These are phyloP conservation scores for Terana coerulea DNA, from an alignment of 768 basidiomycete species.

Conservation along the genomic window DNA sequence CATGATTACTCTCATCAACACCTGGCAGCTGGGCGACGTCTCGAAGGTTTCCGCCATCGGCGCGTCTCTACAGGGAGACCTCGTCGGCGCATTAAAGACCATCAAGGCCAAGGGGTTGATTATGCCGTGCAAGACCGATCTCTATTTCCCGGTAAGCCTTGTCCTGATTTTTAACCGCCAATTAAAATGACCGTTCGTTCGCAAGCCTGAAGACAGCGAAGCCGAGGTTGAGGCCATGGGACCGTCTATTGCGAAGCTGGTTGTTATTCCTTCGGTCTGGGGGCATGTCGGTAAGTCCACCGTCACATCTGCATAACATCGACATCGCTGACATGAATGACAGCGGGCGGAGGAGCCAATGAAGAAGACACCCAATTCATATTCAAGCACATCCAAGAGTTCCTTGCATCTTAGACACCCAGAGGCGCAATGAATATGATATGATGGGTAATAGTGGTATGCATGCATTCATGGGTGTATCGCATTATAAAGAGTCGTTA, in stretches of 20 bases:
- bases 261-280: conserved; percentile 54
- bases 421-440: too few relatives aligned
- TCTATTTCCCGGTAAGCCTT: conserved; percentile 48
- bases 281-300: too few relatives aligned
- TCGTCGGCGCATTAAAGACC: conserved; percentile 35
- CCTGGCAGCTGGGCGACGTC: conserved; percentile 51
- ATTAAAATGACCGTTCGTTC: neutral
- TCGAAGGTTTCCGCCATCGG: conserved; percentile 36
- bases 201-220: conserved; percentile 51
- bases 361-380: conserved; percentile 10
- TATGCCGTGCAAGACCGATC: conserved; percentile 57
- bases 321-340: too few relatives aligned
- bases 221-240: conserved; percentile 40
- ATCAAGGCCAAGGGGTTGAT: conserved; percentile 52
- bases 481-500: too few relatives aligned
- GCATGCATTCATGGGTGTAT: too few relatives aligned
- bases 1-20: conserved; percentile 41
- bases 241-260: conserved; percentile 38
- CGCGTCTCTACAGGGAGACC: conserved; percentile 28
- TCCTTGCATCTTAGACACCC: too few relatives aligned
- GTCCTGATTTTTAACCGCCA: neutral
- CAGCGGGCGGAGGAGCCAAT: conserved; percentile 9
- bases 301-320: too few relatives aligned
- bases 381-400: conserved; percentile 5
- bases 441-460: too few relatives aligned